A percentile compares a stretch with the other conserved stretches of the same genome.
These are phyloP conservation scores for Gomphus sp. DNA, from an alignment of 1,284 basidiomycete genomes.

Conservation along the genomic window DNA sequence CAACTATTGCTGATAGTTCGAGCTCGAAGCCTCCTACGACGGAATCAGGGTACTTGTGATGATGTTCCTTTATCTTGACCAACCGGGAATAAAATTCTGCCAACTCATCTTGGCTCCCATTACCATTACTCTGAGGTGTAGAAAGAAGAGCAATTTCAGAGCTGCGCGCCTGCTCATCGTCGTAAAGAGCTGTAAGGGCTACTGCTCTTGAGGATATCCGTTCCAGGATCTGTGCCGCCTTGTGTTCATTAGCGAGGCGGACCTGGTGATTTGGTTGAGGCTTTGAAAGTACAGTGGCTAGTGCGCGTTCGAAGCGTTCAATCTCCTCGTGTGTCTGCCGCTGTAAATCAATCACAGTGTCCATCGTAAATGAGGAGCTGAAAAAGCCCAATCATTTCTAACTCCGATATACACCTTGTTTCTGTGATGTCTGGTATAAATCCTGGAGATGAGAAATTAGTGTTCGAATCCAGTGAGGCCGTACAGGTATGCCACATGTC, in stretches of 20 bases:
- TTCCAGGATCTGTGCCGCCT: conserved; percentile 78
- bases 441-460: conserved; percentile 55
- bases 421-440: conserved; percentile 71
- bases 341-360: conserved; percentile 87
- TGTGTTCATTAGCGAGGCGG: conserved; percentile 76
- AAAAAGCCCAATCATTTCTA: conserved; percentile 25
- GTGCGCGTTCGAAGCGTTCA: conserved; percentile 76
- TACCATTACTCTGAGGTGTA: conserved; percentile 27
- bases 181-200: conserved; percentile 61
- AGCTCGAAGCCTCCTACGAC: conserved; percentile 71
- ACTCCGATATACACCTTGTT: conserved; percentile 36
- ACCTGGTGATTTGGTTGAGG: conserved; percentile 51
- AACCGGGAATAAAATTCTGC: conserved; percentile 93
- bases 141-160: conserved; percentile 55
- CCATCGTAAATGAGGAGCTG: conserved; percentile 40
- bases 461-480: conserved; percentile 95
- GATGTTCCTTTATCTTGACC: conserved; percentile 91
- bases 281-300: conserved; percentile 63
- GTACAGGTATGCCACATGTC: conserved; percentile 51
- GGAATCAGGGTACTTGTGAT: conserved; percentile 89
- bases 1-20: conserved; percentile 66
- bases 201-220: conserved; percentile 66
- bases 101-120: conserved; percentile 59
- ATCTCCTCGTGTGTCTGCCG: conserved; percentile 93
- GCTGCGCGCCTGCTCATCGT: conserved; percentile 60